Conservation (phyloP, 345 rosid species). For the thale cress (Arabidopsis thaliana) region DNA sequence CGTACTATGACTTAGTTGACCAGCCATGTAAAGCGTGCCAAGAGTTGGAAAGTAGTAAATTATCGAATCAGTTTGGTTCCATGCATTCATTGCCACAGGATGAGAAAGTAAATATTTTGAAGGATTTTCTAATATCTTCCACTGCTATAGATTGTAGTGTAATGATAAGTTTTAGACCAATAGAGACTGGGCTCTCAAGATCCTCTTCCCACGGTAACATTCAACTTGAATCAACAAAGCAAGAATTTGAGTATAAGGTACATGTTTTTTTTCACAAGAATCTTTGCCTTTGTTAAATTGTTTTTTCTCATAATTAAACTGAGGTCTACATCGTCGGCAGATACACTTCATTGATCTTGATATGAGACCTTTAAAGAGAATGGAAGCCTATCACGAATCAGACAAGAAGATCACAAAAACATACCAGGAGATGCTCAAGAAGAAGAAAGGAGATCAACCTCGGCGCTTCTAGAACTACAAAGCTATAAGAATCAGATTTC, state of each 20-base stretch:
- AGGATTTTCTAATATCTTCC: constrained; percentile 70
- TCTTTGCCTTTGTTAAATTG: neutral
- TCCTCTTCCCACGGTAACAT: constrained; percentile 51
- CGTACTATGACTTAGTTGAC: constrained; percentile 66
- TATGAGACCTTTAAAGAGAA: constrained; percentile 78
- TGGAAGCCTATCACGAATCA: constrained; percentile 60
- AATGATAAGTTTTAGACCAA: constrained; percentile 74
- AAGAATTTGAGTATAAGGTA: constrained; percentile 82
- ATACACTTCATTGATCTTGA: constrained; percentile 83
- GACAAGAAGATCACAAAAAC: constrained; percentile 63
- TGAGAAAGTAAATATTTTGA: constrained; percentile 78
- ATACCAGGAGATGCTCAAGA: constrained; percentile 48
- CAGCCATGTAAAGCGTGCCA: constrained; percentile 69
- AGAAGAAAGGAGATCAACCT: constrained; percentile 34
- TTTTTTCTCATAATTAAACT: neutral
- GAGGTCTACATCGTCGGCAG: constrained; percentile 43
- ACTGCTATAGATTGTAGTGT: constrained; percentile 89
- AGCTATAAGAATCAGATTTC: constrained; percentile 25
- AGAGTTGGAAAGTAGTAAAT: constrained; percentile 46
- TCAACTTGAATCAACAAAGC: constrained; percentile 66
- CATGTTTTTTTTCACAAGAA: neutral
- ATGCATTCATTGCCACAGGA: constrained; percentile 68
- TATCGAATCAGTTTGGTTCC: constrained; percentile 39
- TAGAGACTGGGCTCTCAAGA: constrained; percentile 47
- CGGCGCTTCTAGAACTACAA: constrained; percentile 14